Base-by-base conservation (phyloP, 441 rosid genomes). In the Breynia disticha region DNA sequence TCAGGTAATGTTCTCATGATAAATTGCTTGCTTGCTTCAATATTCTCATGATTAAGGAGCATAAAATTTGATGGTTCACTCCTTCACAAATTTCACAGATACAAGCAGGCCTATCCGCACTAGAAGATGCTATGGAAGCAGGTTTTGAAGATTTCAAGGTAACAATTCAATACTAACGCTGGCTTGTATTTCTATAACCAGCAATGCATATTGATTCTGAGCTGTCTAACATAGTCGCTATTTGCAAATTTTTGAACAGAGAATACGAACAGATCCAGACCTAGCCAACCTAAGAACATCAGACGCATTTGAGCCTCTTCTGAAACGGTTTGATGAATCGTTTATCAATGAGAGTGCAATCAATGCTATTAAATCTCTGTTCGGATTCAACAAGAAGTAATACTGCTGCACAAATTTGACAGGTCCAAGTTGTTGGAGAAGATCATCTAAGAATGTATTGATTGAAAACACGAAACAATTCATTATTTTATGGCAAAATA, bases 91-190 rank as follows among this genome's bases (percentile, higher is more conserved):
- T 2, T 15, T 32, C 55, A 68, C 75, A 90, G 98, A 56, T 79
- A 50, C 81, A 88, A 72, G 97, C 97, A 52, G 95, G 98, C 35
- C 72, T 91, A 28, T 84, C 95, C 11, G 91, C 97, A 14, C 78
- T 88, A 14, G 87, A 86, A 70, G 97, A 91, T 68, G 88, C 98
- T 21, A n/a, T 91, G 70, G 41, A 69, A 71, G 72, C 81, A 5
- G 97, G 90, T 52, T 91, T 73, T 64, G 95, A 91, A 65, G 94
- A 91, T 69, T 91, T 82, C 24, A 87, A 85, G 94, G 98, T 83
- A 71, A 68, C 28, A 19, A 42, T 55, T 52, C 19, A 48, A 56
- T 11, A 16, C 19, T 14, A 1, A 16, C 19, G 38, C 20, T 39
- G 32, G 20, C 11, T 3, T 41, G 44, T 41, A 41, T 41, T 21